Evolutionary conservation across 2,329 filamentous ascomycete species (phyloP), one percentile per base, ranked within the genome.

Genomic region (Sporothrix brasiliensis): DNA sequence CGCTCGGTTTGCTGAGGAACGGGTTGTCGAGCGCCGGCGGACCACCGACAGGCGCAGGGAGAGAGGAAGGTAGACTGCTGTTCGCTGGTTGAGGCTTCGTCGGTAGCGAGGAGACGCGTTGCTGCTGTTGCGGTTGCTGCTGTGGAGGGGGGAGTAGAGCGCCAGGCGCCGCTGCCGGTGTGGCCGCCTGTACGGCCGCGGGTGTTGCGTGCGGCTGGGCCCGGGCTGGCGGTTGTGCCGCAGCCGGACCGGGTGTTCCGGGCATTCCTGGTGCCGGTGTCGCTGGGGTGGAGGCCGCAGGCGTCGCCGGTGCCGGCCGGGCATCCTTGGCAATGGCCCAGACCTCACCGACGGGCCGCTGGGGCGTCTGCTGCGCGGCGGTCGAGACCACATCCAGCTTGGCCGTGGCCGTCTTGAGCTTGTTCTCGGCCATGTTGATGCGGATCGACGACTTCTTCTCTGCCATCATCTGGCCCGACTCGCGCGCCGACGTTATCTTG

Each of bases 291-390:
- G 49, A 4, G 4, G 71, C 27, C 13, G 67, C 70, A 9, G 77
- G 72, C 1, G 74, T 70, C 4, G 73, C 74, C 24, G 78, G 77
- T 14, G 77, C 75, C 10, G 86, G 83, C 77, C 88, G 91, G 13
- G 88, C 86, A 68, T 81, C 83, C 80, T 94, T 94, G 0, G 91
- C 93, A 69, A 92, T 82, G 73, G 91, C 89, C 92, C 92, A 97
- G 0, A 97, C 94, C 79, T 97, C 93, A 11, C 83, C 87, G 4
- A 98, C 93, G 0, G 93, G 88, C 77, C 89, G 89, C 75, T 94
- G 85, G 0, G 94, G 94, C 0, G 94, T 97, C 63, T 97, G 91
- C n/a, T 85, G 86, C 0, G 91, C 93, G 14, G 94, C 94, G 61
- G 88, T 91, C 76, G 93, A 87, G 3, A 98, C 91, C 1, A 95